Conservation (phyloP, 768 basidiomycete species). For the Epithele typhae region DNA sequence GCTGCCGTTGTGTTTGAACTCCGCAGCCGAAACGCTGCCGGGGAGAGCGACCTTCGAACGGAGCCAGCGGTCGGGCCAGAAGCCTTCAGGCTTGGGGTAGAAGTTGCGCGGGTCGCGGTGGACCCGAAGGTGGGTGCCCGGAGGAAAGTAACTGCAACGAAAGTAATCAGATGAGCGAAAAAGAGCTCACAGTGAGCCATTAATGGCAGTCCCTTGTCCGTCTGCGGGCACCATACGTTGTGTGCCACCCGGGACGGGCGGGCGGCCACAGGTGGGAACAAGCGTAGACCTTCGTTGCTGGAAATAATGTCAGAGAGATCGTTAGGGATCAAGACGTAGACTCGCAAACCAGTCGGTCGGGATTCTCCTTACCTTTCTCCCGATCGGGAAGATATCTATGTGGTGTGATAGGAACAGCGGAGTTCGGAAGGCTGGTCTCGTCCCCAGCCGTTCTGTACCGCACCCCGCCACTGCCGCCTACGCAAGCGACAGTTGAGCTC, state of each 20-base stretch:
- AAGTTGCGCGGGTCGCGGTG: slow-evolving; percentile 46
- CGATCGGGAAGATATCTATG: too few relatives aligned
- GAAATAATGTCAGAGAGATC: not conserved
- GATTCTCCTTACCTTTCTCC: too few relatives aligned
- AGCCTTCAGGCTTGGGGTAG: slow-evolving; percentile 34
- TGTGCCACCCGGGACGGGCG: slow-evolving; percentile 34
- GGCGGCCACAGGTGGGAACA: slow-evolving; percentile 41
- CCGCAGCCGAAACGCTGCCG: not conserved
- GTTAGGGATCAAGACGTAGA: not conserved
- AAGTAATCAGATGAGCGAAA: not conserved
- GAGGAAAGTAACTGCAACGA: slow-evolving; percentile 24
- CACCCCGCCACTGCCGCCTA: too few relatives aligned
- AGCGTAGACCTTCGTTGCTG: slow-evolving; percentile 43
- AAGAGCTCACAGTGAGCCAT: slow-evolving; percentile 25
- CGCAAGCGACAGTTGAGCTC: too few relatives aligned
- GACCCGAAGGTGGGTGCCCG: slow-evolving; percentile 35
- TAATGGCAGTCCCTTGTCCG: slow-evolving; percentile 29
- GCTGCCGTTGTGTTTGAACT: slow-evolving; percentile 19
- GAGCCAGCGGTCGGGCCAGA: slow-evolving; percentile 42
- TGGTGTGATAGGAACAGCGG: too few relatives aligned
- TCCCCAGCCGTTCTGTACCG: too few relatives aligned
- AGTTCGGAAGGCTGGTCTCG: too few relatives aligned
- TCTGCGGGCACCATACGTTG: slow-evolving; percentile 31
- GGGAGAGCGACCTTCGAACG: not conserved
- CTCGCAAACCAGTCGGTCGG: too few relatives aligned